Conservation (phyloP, 805 yeast genomes). For the Ogataea allantospora region DNA sequence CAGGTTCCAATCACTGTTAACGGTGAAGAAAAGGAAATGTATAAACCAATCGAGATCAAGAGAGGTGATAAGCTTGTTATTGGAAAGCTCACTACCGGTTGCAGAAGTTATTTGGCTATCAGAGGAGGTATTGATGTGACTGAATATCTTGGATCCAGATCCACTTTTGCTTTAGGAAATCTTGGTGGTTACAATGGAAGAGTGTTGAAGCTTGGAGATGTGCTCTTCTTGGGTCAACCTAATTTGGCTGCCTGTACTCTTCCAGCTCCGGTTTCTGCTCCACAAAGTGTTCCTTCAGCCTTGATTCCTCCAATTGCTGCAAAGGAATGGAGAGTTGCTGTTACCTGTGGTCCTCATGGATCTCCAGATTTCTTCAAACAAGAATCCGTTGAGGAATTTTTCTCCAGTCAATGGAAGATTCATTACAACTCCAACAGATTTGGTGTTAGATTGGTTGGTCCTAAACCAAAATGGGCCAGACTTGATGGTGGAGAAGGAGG, state of each 20-base stretch:
- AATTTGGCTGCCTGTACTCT: constrained; percentile 62
- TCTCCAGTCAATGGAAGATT: constrained; percentile 81
- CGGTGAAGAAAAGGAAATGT: constrained; percentile 54
- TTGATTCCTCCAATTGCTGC: constrained; percentile 54
- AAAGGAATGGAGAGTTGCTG: constrained; percentile 80
- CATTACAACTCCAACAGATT: constrained; percentile 97
- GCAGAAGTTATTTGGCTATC: constrained; percentile 86
- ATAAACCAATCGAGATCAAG: constrained; percentile 68
- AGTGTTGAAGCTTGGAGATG: constrained; percentile 88
- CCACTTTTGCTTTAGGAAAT: constrained; percentile 91
- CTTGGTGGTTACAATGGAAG: constrained; percentile 96
- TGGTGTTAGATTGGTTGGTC: constrained; percentile 92
- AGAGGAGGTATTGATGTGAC: constrained; percentile 94
- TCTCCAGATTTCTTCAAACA: constrained; percentile 89
- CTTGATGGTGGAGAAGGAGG: constrained; percentile 97
- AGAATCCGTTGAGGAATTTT: constrained; percentile 75
- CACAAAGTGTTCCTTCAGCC: constrained; percentile 53
- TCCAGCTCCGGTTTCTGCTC: constrained; percentile 70
- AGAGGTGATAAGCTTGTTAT: constrained; percentile 77
- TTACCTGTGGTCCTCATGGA: constrained; percentile 97
- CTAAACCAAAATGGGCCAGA: constrained; percentile 97
- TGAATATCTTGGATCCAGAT: constrained; percentile 91
- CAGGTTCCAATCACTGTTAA: constrained; percentile 63
- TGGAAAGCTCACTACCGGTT: constrained; percentile 80
- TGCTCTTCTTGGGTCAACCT: constrained; percentile 81